Evolutionary conservation across 345 rosid species (phyloP).

Genomic region (Acer yangbiense): DNA sequence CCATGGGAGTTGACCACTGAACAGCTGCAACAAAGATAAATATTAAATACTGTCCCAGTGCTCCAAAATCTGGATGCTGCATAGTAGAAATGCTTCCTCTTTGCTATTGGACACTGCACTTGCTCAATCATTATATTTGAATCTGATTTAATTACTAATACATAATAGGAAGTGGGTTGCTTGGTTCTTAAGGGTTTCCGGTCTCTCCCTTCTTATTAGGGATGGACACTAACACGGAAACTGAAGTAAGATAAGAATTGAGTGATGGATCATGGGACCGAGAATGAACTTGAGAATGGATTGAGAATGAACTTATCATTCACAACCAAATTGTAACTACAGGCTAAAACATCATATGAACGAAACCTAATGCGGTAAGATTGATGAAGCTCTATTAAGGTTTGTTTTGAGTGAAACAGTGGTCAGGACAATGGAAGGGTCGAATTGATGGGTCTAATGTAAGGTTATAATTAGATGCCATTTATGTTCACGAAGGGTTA

Average conservation of each 20-base stretch:
- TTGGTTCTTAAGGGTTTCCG: background rate
- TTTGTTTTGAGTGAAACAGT: background rate
- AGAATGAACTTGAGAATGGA: background rate
- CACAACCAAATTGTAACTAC: background rate
- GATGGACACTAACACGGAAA: background rate
- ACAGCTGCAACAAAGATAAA: background rate
- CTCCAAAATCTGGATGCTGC: conserved; percentile 4
- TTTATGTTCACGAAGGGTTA: background rate
- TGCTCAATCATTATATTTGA: background rate
- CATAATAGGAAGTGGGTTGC: background rate
- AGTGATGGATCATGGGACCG: background rate
- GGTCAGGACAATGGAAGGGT: background rate
- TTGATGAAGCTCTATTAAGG: background rate
- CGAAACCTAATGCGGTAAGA: background rate
- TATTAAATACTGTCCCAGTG: background rate
- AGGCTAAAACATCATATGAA: background rate
- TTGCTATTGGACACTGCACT: background rate
- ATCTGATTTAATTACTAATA: conserved; percentile 5
- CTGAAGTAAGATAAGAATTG: conserved; percentile 9
- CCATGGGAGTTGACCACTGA: background rate
- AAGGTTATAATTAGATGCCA: background rate
- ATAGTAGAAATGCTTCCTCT: background rate
- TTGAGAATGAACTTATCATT: background rate
- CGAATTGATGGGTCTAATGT: background rate
- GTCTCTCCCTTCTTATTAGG: background rate